Evolutionary conservation across 2,329 filamentous ascomycete species (phyloP).

Genomic region (Cryphonectria radicalis): DNA sequence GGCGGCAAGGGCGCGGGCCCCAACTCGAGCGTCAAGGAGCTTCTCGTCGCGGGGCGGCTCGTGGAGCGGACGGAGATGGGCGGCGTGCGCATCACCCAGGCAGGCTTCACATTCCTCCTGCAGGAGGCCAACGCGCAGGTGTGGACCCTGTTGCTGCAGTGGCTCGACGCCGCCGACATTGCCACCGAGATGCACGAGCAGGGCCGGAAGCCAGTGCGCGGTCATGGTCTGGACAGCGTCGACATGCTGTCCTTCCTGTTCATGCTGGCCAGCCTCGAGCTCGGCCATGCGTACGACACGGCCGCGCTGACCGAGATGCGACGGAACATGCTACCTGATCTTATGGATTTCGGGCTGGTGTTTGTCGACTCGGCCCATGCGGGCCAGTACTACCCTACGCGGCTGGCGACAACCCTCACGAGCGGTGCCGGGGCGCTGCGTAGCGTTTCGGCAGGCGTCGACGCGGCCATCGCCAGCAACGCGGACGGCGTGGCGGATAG

Average conservation of each 20-base stretch:
- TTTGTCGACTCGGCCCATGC: constrained; percentile 67
- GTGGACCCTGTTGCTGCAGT: constrained; percentile 92
- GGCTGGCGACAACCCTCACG: constrained; percentile 92
- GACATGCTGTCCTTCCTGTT: constrained; percentile 97
- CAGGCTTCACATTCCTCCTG: constrained; percentile 91
- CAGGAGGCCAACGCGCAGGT: constrained; percentile 97
- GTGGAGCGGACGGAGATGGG: constrained; percentile 61
- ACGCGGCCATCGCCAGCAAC: constrained; percentile 66
- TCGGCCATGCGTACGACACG: constrained; percentile 89
- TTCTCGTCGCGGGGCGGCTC: constrained; percentile 79
- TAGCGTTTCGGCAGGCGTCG: constrained; percentile 69
- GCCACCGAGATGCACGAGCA: constrained; percentile 43
- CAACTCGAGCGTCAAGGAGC: constrained; percentile 79
- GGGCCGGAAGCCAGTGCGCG: constrained; percentile 40
- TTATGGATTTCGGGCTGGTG: constrained; percentile 91
- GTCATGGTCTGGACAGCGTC: constrained; percentile 79
- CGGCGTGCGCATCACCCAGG: constrained; percentile 79
- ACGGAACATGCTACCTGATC: constrained; percentile 84
- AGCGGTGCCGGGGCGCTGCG: constrained; percentile 71
- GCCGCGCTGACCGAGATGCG: constrained; percentile 81
- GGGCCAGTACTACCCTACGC: constrained; percentile 82
- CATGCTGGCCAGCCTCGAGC: constrained; percentile 88
- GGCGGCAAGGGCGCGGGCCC: constrained; percentile 55
- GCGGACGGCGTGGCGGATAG: constrained; percentile 44
- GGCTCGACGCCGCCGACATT: constrained; percentile 78